Evolutionary conservation across 176 grass and related monocot species (phyloP), one percentile per base, ranked within the genome.

Genomic region (Poa pratensis): DNA sequence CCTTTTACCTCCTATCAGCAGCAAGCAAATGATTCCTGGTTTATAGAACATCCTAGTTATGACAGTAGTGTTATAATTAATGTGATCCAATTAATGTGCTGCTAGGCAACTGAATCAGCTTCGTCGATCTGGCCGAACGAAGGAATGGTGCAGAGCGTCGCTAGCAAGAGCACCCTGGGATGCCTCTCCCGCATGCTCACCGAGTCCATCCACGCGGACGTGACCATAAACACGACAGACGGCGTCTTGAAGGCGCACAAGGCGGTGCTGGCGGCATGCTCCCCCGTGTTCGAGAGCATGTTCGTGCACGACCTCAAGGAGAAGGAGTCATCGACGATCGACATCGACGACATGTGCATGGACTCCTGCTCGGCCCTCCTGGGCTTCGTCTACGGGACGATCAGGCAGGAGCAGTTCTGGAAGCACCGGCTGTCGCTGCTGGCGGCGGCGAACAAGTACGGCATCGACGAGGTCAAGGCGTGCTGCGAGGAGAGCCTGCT

Each of bases 401-500:
- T 98, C 9, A 58, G 76, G 67, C 93, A 84, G 11, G 91, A 90
- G 0, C 83, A 89, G 6, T 98, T 95, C 79, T 95, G 96, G 93
- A 92, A 93, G 79, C 89, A 98, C 77, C 85, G 91, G 0, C 24
- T 95, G 5, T 18, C 93, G 3, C 89, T 95, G 50, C 89, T 98
- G 12, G 89, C 85, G 0, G 93, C 91, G 5, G 91, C 93, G 0
- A 88, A 98, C 39, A 98, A 98, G 87, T 98, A 95, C 6, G 79
- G 83, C 34, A 86, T 95, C 4, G 7, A 27, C 1, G 91, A 94
- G 28, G 80, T 98, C 49, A 95, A 94, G 84, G 77, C 78, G 70
- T 95, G 96, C 61, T 98, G 96, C 5, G 96, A 98, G 86, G 93
- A 95, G 86, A 95, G 96, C 86, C 89, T 98, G 35, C 61, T 92